A percentile compares a stretch with the other conserved stretches of the same genome.
Evolutionary conservation across 1,139 yeast genomes (phyloP).

Genomic region (Geotrichum restrictum): DNA sequence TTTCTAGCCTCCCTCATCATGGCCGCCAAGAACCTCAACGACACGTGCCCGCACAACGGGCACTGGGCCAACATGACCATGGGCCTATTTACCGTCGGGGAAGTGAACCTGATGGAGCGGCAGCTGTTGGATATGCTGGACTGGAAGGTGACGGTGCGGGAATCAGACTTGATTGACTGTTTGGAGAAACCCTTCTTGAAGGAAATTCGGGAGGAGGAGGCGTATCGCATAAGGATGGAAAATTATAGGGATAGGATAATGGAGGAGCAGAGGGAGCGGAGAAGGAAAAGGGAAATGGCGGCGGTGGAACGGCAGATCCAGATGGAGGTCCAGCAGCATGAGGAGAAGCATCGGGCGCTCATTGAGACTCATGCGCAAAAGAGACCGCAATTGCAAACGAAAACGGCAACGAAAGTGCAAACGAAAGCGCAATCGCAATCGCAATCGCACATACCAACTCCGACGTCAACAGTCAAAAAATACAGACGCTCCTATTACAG

Average conservation of each 20-base stretch:
- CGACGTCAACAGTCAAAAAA: not conserved
- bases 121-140: slow-evolving; percentile 76
- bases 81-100: slow-evolving; percentile 69
- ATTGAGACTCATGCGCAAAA: not conserved
- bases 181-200: slow-evolving; percentile 67
- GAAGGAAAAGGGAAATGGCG: too few species aligned
- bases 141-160: slow-evolving; percentile 73
- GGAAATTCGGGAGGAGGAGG: slow-evolving; percentile 58
- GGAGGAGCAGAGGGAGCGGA: too few species aligned
- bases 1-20: slow-evolving; percentile 82
- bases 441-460: not conserved
- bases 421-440: not conserved
- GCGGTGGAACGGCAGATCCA: too few species aligned
- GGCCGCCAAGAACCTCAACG: slow-evolving; percentile 88
- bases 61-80: slow-evolving; percentile 93
- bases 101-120: slow-evolving; percentile 87
- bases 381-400: not conserved
- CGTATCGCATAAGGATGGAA: too few species aligned
- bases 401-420: not conserved
- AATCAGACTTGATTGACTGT: slow-evolving; percentile 62
- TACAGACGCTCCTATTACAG: not conserved
- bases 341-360: not conserved
- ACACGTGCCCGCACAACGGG: slow-evolving; percentile 88
- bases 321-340: not conserved
- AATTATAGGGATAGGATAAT: too few species aligned